Evolutionary conservation across 495 filamentous ascomycete species (phyloP).

Genomic region (Penicillium roqueforti): DNA sequence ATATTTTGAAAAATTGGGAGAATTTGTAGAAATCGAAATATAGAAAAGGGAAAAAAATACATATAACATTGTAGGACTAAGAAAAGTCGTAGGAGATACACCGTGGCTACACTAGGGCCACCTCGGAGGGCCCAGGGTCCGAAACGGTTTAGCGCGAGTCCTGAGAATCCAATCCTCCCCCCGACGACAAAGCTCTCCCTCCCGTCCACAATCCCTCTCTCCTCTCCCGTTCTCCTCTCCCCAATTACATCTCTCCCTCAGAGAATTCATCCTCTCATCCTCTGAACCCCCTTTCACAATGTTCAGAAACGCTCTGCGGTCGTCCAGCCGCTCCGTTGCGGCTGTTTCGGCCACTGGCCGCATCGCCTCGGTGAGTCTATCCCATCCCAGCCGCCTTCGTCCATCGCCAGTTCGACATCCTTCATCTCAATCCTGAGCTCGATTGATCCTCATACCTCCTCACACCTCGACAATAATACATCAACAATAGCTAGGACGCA

Average conservation of each 20-base stretch:
- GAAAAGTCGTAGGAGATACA: constrained; percentile 7
- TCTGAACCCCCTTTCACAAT: constrained; percentile 62
- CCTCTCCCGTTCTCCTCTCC: constrained; percentile 44
- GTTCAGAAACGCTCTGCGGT: constrained; percentile 97
- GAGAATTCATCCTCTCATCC: constrained; percentile 44
- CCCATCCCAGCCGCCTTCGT: constrained; percentile 36
- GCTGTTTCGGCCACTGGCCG: constrained; percentile 86
- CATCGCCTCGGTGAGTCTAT: constrained; percentile 82
- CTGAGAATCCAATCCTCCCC: constrained; percentile 46
- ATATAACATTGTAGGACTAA: not conserved
- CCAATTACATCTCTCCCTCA: constrained; percentile 50
- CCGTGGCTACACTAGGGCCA: constrained; percentile 40
- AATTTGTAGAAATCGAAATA: not conserved
- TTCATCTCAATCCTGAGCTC: constrained; percentile 41
- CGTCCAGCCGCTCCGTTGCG: constrained; percentile 89
- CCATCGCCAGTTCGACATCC: constrained; percentile 28
- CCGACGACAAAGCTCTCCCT: constrained; percentile 55
- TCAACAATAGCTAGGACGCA: constrained; percentile 25
- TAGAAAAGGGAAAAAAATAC: not conserved
- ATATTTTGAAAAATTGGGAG: not conserved
- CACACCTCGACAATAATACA: constrained; percentile 22
- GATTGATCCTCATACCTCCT: constrained; percentile 35
- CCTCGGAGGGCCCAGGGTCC: constrained; percentile 44
- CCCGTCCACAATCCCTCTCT: constrained; percentile 49
- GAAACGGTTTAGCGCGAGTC: constrained; percentile 45